Evolutionary conservation across 441 rosid species (phyloP).

Genomic region (Eruca vesicaria): DNA sequence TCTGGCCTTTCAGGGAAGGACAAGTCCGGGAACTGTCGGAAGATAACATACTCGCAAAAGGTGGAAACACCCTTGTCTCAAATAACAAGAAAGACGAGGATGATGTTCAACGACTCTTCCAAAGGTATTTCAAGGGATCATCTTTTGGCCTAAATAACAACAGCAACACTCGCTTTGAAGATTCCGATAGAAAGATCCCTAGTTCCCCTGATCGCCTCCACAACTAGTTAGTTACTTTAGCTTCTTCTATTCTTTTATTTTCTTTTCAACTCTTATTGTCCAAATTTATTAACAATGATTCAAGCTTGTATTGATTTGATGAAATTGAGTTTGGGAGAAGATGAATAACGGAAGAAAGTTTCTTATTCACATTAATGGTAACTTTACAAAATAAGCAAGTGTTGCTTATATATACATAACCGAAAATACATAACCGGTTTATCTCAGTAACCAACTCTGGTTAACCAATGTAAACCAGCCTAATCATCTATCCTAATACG

Average conservation of each 20-base stretch:
- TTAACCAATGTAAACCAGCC: too few relatives aligned
- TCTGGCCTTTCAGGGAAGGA: slow-evolving; percentile 35
- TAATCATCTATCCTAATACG: too few relatives aligned
- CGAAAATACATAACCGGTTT: too few relatives aligned
- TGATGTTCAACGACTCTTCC: slow-evolving; percentile 31
- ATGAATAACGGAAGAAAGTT: too few relatives aligned
- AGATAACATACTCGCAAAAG: slow-evolving; percentile 4
- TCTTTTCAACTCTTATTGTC: not conserved
- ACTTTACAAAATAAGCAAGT: not conserved
- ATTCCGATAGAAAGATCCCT: slow-evolving; percentile 67
- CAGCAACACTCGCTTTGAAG: slow-evolving; percentile 42
- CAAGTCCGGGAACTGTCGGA: slow-evolving; percentile 25
- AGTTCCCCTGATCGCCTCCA: slow-evolving; percentile 96
- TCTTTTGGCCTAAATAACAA: slow-evolving; percentile 15
- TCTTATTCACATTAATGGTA: not conserved
- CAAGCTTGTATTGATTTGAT: not conserved
- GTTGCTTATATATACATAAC: too few relatives aligned
- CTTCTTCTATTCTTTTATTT: slow-evolving; percentile 21
- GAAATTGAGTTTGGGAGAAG: not conserved
- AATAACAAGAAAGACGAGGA: slow-evolving; percentile 18
- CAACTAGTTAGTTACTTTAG: slow-evolving; percentile 45
- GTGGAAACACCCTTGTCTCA: slow-evolving; percentile 2
- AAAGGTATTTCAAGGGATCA: slow-evolving; percentile 29
- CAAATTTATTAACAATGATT: not conserved
- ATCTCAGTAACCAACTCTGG: too few relatives aligned